Conservation (phyloP, 2,329 filamentous ascomycete species). For the Claviceps capensis region DNA sequence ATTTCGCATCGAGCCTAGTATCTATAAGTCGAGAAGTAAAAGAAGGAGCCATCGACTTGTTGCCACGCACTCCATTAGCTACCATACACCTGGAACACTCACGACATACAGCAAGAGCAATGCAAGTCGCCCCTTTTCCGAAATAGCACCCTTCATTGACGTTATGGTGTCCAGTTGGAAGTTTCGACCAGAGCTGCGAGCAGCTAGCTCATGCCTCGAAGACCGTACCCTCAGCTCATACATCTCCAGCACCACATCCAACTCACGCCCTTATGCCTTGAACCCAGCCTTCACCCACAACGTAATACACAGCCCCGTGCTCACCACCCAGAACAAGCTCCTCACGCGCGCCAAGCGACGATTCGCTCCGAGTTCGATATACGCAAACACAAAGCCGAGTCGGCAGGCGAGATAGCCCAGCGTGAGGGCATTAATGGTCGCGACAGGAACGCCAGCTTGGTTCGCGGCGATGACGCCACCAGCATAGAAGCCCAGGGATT, state of each 20-base stretch:
- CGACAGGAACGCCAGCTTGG: slow-evolving; percentile 22
- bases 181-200: too few species aligned
- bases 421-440: slow-evolving; percentile 26
- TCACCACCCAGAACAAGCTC: slow-evolving; percentile 23
- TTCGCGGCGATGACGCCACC: slow-evolving; percentile 32
- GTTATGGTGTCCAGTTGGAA: too few species aligned
- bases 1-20: too few species aligned
- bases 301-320: slow-evolving; percentile 19
- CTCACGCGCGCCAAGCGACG: slow-evolving; percentile 22
- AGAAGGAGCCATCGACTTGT: too few species aligned
- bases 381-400: slow-evolving; percentile 26
- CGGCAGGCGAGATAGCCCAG: slow-evolving; percentile 27
- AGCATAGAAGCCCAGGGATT: slow-evolving; percentile 30
- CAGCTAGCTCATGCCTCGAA: too few species aligned
- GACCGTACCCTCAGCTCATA: too few species aligned
- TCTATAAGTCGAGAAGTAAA: too few species aligned
- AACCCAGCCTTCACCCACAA: slow-evolving; percentile 29
- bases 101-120: too few species aligned
- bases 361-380: slow-evolving; percentile 30
- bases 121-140: too few species aligned
- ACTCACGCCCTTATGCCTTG: slow-evolving; percentile 5
- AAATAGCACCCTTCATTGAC: too few species aligned
- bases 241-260: background rate
- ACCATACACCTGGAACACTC: too few species aligned
- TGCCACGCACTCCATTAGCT: too few species aligned